Conservation (phyloP, 1,284 basidiomycete genomes). For the Austroboletus novae-zelandiae region DNA sequence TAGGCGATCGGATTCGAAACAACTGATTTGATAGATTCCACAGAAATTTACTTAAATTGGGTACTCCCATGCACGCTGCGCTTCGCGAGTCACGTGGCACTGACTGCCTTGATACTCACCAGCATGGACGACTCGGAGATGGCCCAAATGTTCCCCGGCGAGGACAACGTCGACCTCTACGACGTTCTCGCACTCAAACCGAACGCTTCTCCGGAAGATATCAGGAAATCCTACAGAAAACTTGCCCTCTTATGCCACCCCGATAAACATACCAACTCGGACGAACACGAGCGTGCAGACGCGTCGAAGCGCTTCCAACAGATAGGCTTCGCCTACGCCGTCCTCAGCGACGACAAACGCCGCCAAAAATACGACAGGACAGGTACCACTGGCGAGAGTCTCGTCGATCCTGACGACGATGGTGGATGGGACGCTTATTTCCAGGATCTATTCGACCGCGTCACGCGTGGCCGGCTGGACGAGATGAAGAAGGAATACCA, state of each 20-base stretch:
- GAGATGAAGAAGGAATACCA: constrained; percentile 92
- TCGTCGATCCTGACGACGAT: constrained; percentile 69
- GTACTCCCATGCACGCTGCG: too few species aligned
- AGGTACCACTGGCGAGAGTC: constrained; percentile 79
- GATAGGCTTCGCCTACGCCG: constrained; percentile 87
- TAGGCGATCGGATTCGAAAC: too few species aligned
- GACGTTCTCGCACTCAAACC: constrained; percentile 58
- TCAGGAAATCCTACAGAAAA: constrained; percentile 83
- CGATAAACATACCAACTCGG: constrained; percentile 76
- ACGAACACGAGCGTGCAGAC: constrained; percentile 57
- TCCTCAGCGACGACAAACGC: constrained; percentile 77
- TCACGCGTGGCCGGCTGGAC: constrained; percentile 82
- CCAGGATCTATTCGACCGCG: constrained; percentile 80
- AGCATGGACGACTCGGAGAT: constrained; percentile 69
- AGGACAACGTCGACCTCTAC: constrained; percentile 74
- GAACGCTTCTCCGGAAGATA: constrained; percentile 58
- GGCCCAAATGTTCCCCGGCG: constrained; percentile 71
- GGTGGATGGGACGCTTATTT: constrained; percentile 92
- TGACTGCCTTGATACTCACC: neutral
- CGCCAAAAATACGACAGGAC: constrained; percentile 78
- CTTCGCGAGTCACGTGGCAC: too few species aligned
- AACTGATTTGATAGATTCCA: too few species aligned
- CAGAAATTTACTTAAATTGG: too few species aligned
- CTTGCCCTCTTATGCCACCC: constrained; percentile 84
- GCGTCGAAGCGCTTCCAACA: constrained; percentile 81